A percentile compares a stretch with the other conserved stretches of the same genome.
phyloP scores from a whole-genome alignment of 169 alveolate genomes.

The Cyclospora cayetanensis region DNA sequence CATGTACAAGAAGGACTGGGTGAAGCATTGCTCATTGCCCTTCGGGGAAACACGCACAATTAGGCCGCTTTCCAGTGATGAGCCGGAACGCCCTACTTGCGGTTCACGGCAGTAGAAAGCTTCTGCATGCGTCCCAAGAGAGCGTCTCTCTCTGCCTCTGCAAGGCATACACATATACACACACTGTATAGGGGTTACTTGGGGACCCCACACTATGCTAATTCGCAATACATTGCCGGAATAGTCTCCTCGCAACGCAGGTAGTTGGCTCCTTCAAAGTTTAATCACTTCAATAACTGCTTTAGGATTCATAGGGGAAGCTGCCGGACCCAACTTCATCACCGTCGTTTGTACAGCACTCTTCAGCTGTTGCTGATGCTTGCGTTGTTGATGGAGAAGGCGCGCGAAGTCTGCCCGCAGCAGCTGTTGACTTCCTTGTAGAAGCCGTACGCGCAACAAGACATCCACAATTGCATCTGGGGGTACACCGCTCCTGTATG shows the following conservation, averaged over 20 bases:
- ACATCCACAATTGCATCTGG: neutral
- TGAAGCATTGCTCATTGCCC: too few species aligned
- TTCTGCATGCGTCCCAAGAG: conserved; percentile 43
- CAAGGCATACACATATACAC: neutral
- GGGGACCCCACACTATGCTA: too few species aligned
- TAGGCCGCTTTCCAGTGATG: too few species aligned
- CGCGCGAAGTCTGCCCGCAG: conserved; percentile 36
- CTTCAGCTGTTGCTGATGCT: conserved; percentile 9
- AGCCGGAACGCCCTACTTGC: conserved; percentile 27
- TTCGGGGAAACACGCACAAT: too few species aligned
- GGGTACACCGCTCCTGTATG: too few species aligned
- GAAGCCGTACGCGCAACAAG: conserved; percentile 26
- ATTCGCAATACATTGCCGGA: too few species aligned
- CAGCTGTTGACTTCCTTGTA: conserved; percentile 24
- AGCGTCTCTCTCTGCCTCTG: conserved; percentile 46
- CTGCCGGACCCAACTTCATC: neutral
- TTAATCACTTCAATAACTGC: neutral
- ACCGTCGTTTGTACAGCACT: conserved; percentile 23
- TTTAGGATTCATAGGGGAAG: neutral
- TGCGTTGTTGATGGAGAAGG: conserved; percentile 29
- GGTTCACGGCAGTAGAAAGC: neutral
- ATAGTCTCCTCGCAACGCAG: too few species aligned
- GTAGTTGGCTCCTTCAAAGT: too few species aligned
- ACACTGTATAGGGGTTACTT: neutral
- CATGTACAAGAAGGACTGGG: too few species aligned